Base-by-base conservation (phyloP, 1,284 basidiomycete genomes). In the Boletus smithii region DNA sequence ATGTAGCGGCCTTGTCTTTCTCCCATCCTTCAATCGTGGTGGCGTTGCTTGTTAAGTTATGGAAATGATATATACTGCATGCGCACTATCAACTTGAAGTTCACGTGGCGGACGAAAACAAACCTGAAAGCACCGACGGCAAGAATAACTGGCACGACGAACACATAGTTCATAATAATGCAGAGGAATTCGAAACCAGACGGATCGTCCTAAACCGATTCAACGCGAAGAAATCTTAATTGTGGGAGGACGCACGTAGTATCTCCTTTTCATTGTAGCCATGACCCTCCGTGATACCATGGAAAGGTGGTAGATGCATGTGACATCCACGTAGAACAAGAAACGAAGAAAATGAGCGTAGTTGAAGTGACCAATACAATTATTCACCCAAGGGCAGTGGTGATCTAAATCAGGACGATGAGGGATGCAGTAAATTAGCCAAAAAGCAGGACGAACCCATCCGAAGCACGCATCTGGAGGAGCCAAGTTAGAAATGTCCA, bases 11-110 rank as follows among this genome's bases (percentile, higher is more conserved):
- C 66, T 90, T 93, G 62, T 99, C 94, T 71, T 97, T 97, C 67
- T 99, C 97, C 91, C 92, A 97, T 1, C 89, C 84, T 71, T 99
- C 95, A 48, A 99, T 97, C 0, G 95, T 98, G 0, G 95, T 99
- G 10, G 86, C 86, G 65, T 99, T 99, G 17, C 77, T 77, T 10
- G 77, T 59, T n/a, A 95, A 68, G 41, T 82, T 79, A 64, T 85
- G 90, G 54, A 95, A 83, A 59, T 99, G 97, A 63, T 95, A 99
- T 23, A 94, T 49, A 53, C 88, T 91, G 29, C 22, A n/a, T 17
- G 46, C 9, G 2, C 40, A 11, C 20, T 24, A 32, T 55, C 40
- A 58, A 42, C 13, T 22, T 9, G 17, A 20, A 26, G 37, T 23
- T 20, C 10, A 18, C 8, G 8, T 24, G n/a, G 10, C 17, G 1